Evolutionary conservation across 768 basidiomycete species (phyloP), one percentile per base, ranked within the genome.

Genomic region (Phylloporus arenicola): DNA sequence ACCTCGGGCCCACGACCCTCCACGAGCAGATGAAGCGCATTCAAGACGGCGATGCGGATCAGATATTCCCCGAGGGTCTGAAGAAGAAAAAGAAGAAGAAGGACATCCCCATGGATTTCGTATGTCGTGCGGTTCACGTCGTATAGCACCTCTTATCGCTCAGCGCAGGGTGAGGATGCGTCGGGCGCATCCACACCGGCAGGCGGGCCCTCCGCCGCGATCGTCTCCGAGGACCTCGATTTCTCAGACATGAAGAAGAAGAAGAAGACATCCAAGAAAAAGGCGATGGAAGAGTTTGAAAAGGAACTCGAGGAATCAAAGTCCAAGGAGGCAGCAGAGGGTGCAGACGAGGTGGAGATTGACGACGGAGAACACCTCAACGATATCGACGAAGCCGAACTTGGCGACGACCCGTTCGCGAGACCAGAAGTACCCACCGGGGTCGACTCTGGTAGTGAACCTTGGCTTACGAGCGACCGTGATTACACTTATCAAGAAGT

Each of bases 231-330:
- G 54, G 93, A 93, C 59, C 77, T 94, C 51, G 90, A 92, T 72
- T 97, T 97, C 67, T 91, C 88, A 7, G 95, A 97, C 65, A 77
- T 97, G 68, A 96, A 97, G 75, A 95, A 93, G 78, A 94, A 94
- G 76, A 94, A 92, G 73, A 93, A 93, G 64, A 72, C 78, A 53
- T 84, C 85, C 72, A 95, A 94, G 75, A 97, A 95, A 73, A 80
- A 86, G 17, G 82, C 88, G 2, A 84, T 95, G 60, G 92, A 95
- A 64, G 93, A 90, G 1, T 95, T 96, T 61, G 93, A 95, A 76
- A 92, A 91, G 69, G 91, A 93, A 70, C 73, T 95, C 38, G 83
- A 83, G 55, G 80, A 83, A 39, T 77, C 82, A 20, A 86, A 86
- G 63, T 72, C 75, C 20, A 86, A 86, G 22, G 80, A 73, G 2